These are phyloP conservation scores for Microdochium trichocladiopsis DNA, from an alignment of 2,329 filamentous ascomycete species.

Conservation along the genomic window DNA sequence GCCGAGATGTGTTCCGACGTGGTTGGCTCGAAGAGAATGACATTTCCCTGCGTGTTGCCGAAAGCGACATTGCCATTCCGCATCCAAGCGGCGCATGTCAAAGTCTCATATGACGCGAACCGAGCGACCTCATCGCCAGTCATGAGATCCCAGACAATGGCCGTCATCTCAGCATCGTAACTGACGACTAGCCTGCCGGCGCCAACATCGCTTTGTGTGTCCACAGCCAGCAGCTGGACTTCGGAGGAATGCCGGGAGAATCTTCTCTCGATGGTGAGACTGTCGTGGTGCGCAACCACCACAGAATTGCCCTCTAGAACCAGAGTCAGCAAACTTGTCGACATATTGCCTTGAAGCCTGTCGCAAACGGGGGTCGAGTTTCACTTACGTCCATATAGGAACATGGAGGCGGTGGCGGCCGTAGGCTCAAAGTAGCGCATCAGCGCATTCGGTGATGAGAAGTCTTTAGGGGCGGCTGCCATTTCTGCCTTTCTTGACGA, in stretches of 20 bases:
- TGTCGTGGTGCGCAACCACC: conserved; percentile 88
- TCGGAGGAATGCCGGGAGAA: conserved; percentile 82
- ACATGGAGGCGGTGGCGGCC: conserved; percentile 83
- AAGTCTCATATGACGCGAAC: conserved; percentile 86
- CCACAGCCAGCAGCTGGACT: conserved; percentile 76
- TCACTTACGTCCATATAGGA: conserved; percentile 64
- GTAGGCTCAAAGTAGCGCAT: conserved; percentile 71
- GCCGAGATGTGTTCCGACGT: conserved; percentile 90
- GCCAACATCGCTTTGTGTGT: conserved; percentile 84
- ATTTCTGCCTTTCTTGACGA: conserved; percentile 38
- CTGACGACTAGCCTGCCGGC: conserved; percentile 83
- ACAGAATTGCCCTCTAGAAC: conserved; percentile 63
- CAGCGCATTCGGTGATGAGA: conserved; percentile 38
- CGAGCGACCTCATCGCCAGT: conserved; percentile 84
- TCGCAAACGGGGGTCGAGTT: neutral
- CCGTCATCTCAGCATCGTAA: conserved; percentile 84
- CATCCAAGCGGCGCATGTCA: conserved; percentile 90
- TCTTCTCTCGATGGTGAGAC: conserved; percentile 76
- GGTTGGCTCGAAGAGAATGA: conserved; percentile 89
- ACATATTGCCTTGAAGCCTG: neutral
- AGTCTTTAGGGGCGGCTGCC: conserved; percentile 40
- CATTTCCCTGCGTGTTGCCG: conserved; percentile 86
- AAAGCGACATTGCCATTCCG: conserved; percentile 94
- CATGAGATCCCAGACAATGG: conserved; percentile 94
- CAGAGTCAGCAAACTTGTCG: conserved; percentile 14